These are phyloP conservation scores for Botryotinia convoluta DNA, from an alignment of 2,329 filamentous ascomycete species.

Conservation along the genomic window DNA sequence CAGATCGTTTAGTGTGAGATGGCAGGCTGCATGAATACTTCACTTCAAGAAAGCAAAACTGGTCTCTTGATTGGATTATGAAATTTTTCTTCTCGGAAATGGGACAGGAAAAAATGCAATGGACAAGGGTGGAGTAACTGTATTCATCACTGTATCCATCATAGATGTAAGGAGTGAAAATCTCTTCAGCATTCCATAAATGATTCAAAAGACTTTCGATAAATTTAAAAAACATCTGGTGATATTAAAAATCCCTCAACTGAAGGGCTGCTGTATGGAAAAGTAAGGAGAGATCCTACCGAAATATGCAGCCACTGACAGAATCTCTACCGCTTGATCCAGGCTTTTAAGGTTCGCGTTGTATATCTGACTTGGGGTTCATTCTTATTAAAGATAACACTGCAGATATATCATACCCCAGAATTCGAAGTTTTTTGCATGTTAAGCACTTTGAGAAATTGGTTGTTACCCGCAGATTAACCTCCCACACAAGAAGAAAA, in stretches of 20 bases:
- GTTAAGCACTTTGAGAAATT: too few species aligned
- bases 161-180: not conserved
- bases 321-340: not conserved
- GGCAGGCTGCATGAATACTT: not conserved
- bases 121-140: not conserved
- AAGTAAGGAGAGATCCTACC: not conserved
- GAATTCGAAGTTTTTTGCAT: not conserved
- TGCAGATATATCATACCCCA: not conserved
- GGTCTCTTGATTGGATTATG: not conserved
- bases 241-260: not conserved
- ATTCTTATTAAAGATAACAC: not conserved
- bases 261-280: not conserved
- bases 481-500: not conserved
- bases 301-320: not conserved
- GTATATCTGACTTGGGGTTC: not conserved
- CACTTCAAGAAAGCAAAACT: not conserved
- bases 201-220: not conserved
- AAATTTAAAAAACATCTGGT: too few species aligned
- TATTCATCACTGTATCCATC: not conserved
- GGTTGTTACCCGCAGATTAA: not conserved
- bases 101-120: not conserved
- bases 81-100: not conserved
- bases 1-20: conserved; percentile 6
- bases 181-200: not conserved
- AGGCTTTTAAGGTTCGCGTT: not conserved